phyloP scores from a whole-genome alignment of 23 red algal species.

The Porphyridium purpureum region DNA sequence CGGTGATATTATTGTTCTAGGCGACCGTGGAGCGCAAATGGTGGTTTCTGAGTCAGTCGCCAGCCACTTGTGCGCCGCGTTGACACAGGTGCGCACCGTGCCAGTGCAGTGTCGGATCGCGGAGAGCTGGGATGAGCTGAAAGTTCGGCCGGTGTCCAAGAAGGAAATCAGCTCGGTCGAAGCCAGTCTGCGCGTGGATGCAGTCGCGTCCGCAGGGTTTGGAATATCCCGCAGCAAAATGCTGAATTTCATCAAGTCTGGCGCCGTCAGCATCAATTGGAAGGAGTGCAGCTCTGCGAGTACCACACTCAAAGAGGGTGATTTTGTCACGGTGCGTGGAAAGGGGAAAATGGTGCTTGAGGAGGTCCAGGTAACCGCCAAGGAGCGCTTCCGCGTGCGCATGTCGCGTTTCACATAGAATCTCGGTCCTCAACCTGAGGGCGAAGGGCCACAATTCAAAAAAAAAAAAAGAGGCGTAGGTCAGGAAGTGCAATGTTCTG shows the following conservation, averaged over 20 bases:
- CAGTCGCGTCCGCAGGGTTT: conserved; percentile 72
- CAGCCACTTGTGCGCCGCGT: conserved; percentile 3
- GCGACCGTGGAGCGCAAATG: conserved; percentile 44
- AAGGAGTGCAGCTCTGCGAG: conserved; percentile 1
- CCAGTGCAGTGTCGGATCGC: not conserved
- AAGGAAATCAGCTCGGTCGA: conserved; percentile 49
- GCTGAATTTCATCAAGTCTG: conserved; percentile 11
- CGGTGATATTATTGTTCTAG: conserved; percentile 50
- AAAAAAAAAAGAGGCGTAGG: no score
- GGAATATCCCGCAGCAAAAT: conserved; percentile 44
- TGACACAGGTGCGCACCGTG: conserved; percentile 5
- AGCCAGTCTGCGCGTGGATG: conserved; percentile 58
- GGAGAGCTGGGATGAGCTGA: conserved; percentile 16
- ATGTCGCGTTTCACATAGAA: conserved; percentile 21
- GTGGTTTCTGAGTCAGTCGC: conserved; percentile 17
- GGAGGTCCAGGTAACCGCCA: conserved; percentile 20
- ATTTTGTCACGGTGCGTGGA: conserved; percentile 42
- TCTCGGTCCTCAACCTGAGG: no score
- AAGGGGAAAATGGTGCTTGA: conserved; percentile 39
- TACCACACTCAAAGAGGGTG: conserved; percentile 14
- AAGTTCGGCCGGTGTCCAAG: conserved; percentile 7
- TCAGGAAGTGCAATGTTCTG: no score
- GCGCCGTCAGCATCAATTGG: conserved; percentile 44
- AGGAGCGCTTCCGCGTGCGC: conserved; percentile 35
- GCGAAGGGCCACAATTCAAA: no score